phyloP scores from a whole-genome alignment of 1,139 yeast species.

The Protomyces inouyei region DNA sequence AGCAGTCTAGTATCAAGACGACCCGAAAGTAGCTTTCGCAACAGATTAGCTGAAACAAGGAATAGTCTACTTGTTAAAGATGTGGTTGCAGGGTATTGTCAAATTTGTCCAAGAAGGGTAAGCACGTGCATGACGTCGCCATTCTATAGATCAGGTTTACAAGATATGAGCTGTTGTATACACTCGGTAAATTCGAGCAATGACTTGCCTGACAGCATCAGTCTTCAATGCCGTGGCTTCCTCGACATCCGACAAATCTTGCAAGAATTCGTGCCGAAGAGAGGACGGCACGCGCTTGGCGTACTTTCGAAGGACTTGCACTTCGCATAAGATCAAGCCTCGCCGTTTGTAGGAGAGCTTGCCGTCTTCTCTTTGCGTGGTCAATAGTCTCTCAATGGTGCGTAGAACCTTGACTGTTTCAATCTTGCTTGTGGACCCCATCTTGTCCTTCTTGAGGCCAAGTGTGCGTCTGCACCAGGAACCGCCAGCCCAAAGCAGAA shows the following conservation, averaged over 20 bases:
- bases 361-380: slow-evolving; percentile 34
- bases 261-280: slow-evolving; percentile 32
- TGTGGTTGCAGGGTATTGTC: no score
- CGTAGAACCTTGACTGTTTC: slow-evolving; percentile 53
- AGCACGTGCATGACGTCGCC: no score
- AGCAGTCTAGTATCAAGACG: neutral
- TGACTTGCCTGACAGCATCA: slow-evolving; percentile 29
- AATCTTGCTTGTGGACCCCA: slow-evolving; percentile 41
- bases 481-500: slow-evolving; percentile 51
- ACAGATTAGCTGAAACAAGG: neutral
- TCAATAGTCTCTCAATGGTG: slow-evolving; percentile 52
- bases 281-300: slow-evolving; percentile 28
- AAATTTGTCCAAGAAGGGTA: no score
- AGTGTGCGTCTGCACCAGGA: slow-evolving; percentile 32
- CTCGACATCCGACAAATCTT: slow-evolving; percentile 34
- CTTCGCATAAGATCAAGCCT: slow-evolving; percentile 36
- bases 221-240: slow-evolving; percentile 29
- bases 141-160: neutral
- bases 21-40: neutral
- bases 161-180: slow-evolving; percentile 18
- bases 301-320: slow-evolving; percentile 32
- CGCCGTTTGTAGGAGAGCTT: slow-evolving; percentile 33
- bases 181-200: slow-evolving; percentile 34
- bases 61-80: no score
- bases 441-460: slow-evolving; percentile 30